Base-by-base conservation (phyloP, 2,329 filamentous ascomycete genomes). In the Neobulgaria alba region DNA sequence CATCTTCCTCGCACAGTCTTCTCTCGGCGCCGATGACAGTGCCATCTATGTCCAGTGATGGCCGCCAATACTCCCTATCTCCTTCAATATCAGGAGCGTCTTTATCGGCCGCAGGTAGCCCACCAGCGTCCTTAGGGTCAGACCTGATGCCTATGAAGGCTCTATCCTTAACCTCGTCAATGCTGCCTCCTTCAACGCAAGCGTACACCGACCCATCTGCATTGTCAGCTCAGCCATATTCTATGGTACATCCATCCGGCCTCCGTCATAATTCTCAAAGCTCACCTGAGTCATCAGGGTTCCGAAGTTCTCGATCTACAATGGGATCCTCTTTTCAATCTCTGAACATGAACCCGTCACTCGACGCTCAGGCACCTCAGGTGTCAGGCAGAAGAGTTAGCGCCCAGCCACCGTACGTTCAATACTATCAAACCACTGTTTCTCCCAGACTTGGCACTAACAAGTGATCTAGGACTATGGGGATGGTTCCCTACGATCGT, bases 231-330 rank as follows among this genome's bases (percentile, higher is more conserved):
- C 57, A 59, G 46, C 53, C 57, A 51, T 60, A 57, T 37, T 54
- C 52, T 51, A 57, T 59, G 56, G 58, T 59, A 58, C 55, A 57
- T 53, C 49, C 47, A 55, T 53, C 57, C 37, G 58, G 57, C 18
- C 38, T 57, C 53, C 56, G 49, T 59, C 58, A 58, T 50, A 58
- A 57, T 57, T 47, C 53, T 54, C 55, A 59, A 55, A 57, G 58
- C 58, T 59, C 56, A 59, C 56, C 54, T 54, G 58, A 57, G 44
- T 55, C 54, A 53, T 59, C 58, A 59, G 58, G 54, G 43, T 60
- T 52, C 47, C 52, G 53, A 58, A 54, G 47, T 51, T 48, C 57
- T 55, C 52, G 52, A 52, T 42, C 54, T 57, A 20, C 55, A 50
- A 48, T 60, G 56, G 56, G 55, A 52, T 37, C 56, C 51, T 38